phyloP scores from a whole-genome alignment of 2,329 filamentous ascomycete genomes.

The Atkinsonella hypoxylon region DNA sequence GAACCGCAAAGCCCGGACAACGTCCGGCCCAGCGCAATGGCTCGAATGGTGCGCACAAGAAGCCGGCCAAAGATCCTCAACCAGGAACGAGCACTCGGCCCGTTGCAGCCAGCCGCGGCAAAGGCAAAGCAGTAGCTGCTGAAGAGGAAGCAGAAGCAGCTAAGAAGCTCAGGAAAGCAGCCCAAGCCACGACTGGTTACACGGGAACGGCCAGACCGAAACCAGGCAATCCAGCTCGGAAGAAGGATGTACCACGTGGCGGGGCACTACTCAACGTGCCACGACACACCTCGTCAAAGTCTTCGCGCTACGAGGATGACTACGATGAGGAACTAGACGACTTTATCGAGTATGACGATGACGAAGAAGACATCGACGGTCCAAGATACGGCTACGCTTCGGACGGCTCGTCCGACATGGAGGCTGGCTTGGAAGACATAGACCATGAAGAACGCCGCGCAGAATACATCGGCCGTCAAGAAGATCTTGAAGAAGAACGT shows the following conservation, averaged over 20 bases:
- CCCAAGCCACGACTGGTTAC: slow-evolving; percentile 51
- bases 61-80: slow-evolving; percentile 3
- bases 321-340: slow-evolving; percentile 53
- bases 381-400: slow-evolving; percentile 45
- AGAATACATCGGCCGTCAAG: slow-evolving; percentile 48
- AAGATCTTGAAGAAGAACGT: slow-evolving; percentile 53
- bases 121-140: slow-evolving; percentile 5
- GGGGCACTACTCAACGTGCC: slow-evolving; percentile 28
- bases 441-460: slow-evolving; percentile 58
- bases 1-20: slow-evolving; percentile 19
- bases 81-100: slow-evolving; percentile 3
- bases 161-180: slow-evolving; percentile 51
- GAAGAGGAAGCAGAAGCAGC: slow-evolving; percentile 27
- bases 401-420: slow-evolving; percentile 65
- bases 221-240: slow-evolving; percentile 23
- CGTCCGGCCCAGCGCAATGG: slow-evolving; percentile 15
- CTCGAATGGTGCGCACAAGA: slow-evolving; percentile 9
- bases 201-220: slow-evolving; percentile 52
- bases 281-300: slow-evolving; percentile 18
- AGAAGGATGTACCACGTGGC: slow-evolving; percentile 24
- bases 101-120: slow-evolving; percentile 6
- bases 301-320: slow-evolving; percentile 40
- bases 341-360: slow-evolving; percentile 50
- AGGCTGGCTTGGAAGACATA: slow-evolving; percentile 62
- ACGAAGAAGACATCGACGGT: slow-evolving; percentile 32